These are phyloP conservation scores for Barnettozyma sucrosica DNA, from an alignment of 805 yeast species.

Conservation along the genomic window DNA sequence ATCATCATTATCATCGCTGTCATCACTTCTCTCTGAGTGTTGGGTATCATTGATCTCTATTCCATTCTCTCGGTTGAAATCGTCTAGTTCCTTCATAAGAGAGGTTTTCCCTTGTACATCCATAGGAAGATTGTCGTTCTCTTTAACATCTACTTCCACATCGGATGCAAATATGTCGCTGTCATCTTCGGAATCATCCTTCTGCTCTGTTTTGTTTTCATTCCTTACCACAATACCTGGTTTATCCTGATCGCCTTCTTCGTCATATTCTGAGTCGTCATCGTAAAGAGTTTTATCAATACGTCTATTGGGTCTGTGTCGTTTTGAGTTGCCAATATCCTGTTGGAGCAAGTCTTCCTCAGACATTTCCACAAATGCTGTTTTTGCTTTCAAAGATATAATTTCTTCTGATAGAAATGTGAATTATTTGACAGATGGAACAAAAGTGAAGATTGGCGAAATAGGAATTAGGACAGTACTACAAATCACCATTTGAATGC, in stretches of 20 bases:
- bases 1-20: slow-evolving; percentile 19
- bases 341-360: slow-evolving; percentile 20
- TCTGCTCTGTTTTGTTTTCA: slow-evolving; percentile 7
- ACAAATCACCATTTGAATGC: not conserved
- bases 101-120: slow-evolving; percentile 15
- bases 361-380: not conserved
- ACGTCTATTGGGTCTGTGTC: slow-evolving; percentile 8
- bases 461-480: not conserved
- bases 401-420: no score
- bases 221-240: slow-evolving; percentile 11
- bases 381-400: no score
- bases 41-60: slow-evolving; percentile 1
- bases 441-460: no score
- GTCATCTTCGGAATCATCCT: slow-evolving; percentile 16
- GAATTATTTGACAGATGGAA: not conserved
- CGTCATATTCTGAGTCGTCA: slow-evolving; percentile 28
- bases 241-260: slow-evolving; percentile 23
- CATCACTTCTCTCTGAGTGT: slow-evolving; percentile 10
- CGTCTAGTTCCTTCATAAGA: slow-evolving; percentile 29
- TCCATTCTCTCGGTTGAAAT: slow-evolving; percentile 30
- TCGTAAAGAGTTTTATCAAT: slow-evolving; percentile 18
- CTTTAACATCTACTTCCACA: not conserved
- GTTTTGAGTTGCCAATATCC: slow-evolving; percentile 20
- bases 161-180: not conserved
- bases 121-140: slow-evolving; percentile 6